A percentile compares a stretch with the other conserved stretches of the same genome.
phyloP scores from a whole-genome alignment of 208 protist genomes.

The Trypanosoma rangeli region DNA sequence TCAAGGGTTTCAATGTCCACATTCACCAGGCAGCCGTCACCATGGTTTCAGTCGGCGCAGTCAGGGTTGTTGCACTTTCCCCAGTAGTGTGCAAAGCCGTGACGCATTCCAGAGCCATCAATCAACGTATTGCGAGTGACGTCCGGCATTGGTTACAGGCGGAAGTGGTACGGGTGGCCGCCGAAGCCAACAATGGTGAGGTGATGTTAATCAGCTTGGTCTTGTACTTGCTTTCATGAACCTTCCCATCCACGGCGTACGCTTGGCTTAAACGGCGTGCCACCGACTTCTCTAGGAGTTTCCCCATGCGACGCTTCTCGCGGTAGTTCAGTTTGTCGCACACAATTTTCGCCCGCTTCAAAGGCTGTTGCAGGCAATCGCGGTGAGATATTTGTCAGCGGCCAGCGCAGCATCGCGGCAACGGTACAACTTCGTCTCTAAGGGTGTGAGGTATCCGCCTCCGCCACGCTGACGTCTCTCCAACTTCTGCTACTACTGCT shows the following conservation, averaged over 20 bases:
- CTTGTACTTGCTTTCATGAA: conserved; percentile 72
- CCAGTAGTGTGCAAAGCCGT: conserved; percentile 78
- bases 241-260: conserved; percentile 81
- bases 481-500: not conserved
- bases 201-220: conserved; percentile 88
- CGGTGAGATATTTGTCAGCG: conserved; percentile 55
- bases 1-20: conserved; percentile 90
- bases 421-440: not conserved
- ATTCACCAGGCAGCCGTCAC: conserved; percentile 89
- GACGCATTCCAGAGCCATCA: conserved; percentile 89
- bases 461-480: too few relatives aligned
- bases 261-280: conserved; percentile 77
- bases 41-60: conserved; percentile 89
- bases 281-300: conserved; percentile 85
- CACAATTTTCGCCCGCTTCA: conserved; percentile 88
- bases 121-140: conserved; percentile 90
- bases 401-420: conserved; percentile 34
- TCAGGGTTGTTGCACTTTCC: conserved; percentile 90
- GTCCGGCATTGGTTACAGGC: conserved; percentile 87
- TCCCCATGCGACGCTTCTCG: conserved; percentile 72
- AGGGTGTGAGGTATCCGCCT: too few relatives aligned
- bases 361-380: conserved; percentile 81
- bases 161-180: conserved; percentile 89
- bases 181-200: conserved; percentile 83
- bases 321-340: conserved; percentile 86